phyloP scores from a whole-genome alignment of 176 grass and related monocot genomes.

The Puccinellia tenuiflora region DNA sequence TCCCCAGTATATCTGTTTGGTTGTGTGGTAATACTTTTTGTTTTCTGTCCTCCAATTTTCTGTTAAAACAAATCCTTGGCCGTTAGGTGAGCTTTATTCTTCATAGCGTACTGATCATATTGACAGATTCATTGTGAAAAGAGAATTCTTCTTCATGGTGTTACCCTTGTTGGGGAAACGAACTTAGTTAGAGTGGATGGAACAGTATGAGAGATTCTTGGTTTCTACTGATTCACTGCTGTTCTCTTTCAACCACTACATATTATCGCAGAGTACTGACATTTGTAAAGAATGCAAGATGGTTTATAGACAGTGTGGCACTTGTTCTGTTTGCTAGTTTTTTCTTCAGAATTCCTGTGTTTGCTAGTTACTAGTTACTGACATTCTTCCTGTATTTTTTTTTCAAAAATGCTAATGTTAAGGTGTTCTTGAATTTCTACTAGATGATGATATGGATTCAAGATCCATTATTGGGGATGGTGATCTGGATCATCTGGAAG shows the following conservation, averaged over 20 bases:
- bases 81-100: background rate
- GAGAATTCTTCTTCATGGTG: background rate
- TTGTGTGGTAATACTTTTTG: background rate
- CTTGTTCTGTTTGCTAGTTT: slow-evolving; percentile 8
- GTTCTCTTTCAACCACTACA: background rate
- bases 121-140: background rate
- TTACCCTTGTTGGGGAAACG: background rate
- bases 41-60: background rate
- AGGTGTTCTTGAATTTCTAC: background rate
- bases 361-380: background rate
- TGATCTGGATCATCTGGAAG: slow-evolving; percentile 53
- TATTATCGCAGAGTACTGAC: background rate
- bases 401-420: background rate
- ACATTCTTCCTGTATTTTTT: background rate
- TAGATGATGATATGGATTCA: slow-evolving; percentile 73
- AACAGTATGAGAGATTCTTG: background rate
- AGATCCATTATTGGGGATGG: slow-evolving; percentile 35
- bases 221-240: background rate
- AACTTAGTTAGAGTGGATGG: background rate
- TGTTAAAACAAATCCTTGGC: background rate
- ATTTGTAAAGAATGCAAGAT: background rate
- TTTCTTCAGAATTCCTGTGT: background rate
- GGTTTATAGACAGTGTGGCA: background rate
- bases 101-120: background rate
- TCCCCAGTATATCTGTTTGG: background rate